These are phyloP conservation scores for Perilla frutescens DNA, from an alignment of 257 asterid genomes.

Conservation along the genomic window DNA sequence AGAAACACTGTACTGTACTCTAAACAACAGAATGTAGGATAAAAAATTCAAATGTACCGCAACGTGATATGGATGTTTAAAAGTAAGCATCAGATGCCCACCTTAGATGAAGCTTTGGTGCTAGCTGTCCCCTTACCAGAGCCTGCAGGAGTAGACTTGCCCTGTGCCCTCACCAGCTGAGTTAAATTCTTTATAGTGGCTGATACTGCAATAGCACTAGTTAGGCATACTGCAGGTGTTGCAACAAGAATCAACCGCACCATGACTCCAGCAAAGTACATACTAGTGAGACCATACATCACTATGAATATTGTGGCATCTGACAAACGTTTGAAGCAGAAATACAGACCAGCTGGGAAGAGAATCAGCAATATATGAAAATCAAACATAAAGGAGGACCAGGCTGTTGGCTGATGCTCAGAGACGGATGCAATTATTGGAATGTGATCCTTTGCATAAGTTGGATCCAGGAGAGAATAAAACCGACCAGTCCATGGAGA, in stretches of 20 bases:
- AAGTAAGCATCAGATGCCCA: constrained; percentile 37
- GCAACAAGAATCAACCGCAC: constrained; percentile 97
- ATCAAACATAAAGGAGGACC: constrained; percentile 99
- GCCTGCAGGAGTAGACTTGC: constrained; percentile 58
- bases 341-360: constrained; percentile 97
- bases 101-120: constrained; percentile 88
- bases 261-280: constrained; percentile 99
- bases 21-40: too few relatives aligned
- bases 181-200: constrained; percentile 93
- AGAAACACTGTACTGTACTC: too few relatives aligned
- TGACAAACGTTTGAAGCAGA: constrained; percentile 97
- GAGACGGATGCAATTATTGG: constrained; percentile 99
- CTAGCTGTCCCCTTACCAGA: constrained; percentile 72
- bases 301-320: constrained; percentile 95
- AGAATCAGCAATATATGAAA: constrained; percentile 82
- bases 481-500: constrained; percentile 99
- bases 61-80: constrained; percentile 20
- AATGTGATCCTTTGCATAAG: constrained; percentile 97
- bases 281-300: constrained; percentile 98
- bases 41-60: constrained; percentile 5
- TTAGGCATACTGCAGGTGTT: constrained; percentile 98
- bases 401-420: constrained; percentile 99
- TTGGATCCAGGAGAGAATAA: constrained; percentile 96
- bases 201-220: constrained; percentile 97
- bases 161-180: constrained; percentile 78